A percentile compares a stretch with the other conserved stretches of the same genome.
phyloP scores from a whole-genome alignment of 345 rosid species.

The Gossypium turneri region DNA sequence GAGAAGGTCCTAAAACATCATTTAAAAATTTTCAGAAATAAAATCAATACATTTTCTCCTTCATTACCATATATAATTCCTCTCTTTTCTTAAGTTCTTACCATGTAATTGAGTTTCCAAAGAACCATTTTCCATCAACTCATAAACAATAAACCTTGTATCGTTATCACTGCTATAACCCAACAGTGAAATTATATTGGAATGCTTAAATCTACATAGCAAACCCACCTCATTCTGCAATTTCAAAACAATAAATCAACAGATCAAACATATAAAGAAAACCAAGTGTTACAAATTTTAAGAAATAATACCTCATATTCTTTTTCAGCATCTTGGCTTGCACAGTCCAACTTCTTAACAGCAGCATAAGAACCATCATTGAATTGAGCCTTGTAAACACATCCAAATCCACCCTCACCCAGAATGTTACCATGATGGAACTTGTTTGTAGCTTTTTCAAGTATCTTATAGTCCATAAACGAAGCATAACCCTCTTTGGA shows the following conservation, averaged over 20 bases:
- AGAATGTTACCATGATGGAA: constrained; percentile 64
- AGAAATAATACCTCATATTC: constrained; percentile 63
- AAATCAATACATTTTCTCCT: not conserved
- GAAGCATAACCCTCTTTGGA: constrained; percentile 45
- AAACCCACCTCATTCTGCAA: constrained; percentile 84
- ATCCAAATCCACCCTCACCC: constrained; percentile 92
- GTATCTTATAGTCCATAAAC: constrained; percentile 51
- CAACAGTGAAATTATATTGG: constrained; percentile 67
- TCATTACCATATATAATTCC: not conserved
- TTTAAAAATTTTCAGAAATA: not conserved
- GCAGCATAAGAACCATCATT: constrained; percentile 59
- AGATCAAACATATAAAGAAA: not conserved
- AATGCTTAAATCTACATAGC: constrained; percentile 70
- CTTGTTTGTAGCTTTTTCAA: constrained; percentile 68
- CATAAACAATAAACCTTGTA: constrained; percentile 67
- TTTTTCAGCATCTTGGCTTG: constrained; percentile 54
- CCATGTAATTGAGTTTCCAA: constrained; percentile 89
- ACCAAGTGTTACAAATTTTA: not conserved
- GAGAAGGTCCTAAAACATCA: constrained; percentile 54
- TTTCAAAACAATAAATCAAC: constrained; percentile 8
- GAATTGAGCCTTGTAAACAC: constrained; percentile 66
- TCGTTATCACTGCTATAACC: constrained; percentile 64
- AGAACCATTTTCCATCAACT: constrained; percentile 85
- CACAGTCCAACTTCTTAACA: constrained; percentile 78
- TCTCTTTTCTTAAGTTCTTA: constrained; percentile 21